These are phyloP conservation scores for Globisporangium emineosum DNA, from an alignment of 352 stramenopile genomes.

Conservation along the genomic window DNA sequence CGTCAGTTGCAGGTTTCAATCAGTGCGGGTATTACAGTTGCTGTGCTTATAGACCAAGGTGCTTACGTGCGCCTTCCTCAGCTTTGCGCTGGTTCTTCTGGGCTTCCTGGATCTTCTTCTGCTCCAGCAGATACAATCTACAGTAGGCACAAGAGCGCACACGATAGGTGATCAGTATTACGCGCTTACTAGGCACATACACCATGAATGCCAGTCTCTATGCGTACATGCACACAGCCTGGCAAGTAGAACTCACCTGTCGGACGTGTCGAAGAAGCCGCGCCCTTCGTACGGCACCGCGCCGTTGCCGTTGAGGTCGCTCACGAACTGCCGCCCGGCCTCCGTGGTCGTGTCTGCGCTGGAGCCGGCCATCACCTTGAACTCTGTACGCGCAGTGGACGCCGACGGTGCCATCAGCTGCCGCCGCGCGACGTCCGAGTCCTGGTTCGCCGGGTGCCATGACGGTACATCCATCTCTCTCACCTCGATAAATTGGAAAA, in stretches of 20 bases:
- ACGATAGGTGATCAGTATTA: neutral
- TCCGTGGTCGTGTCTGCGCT: conserved; percentile 61
- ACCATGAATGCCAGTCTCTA: neutral
- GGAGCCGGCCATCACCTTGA: conserved; percentile 63
- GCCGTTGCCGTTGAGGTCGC: conserved; percentile 36
- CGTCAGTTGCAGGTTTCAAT: too few relatives aligned
- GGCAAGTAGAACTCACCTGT: conserved; percentile 26
- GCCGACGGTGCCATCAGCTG: conserved; percentile 19
- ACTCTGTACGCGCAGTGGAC: conserved; percentile 47
- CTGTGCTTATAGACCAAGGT: too few relatives aligned
- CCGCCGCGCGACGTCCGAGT: conserved; percentile 34
- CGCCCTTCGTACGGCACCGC: conserved; percentile 33
- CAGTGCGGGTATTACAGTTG: too few relatives aligned
- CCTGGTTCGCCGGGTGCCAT: conserved; percentile 72
- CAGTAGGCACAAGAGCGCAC: neutral
- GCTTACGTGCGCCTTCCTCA: conserved; percentile 36
- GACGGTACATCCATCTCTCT: conserved; percentile 70
- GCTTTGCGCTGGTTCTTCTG: conserved; percentile 29
- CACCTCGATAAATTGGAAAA: neutral
- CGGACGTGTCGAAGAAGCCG: conserved; percentile 70
- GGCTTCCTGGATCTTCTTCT: conserved; percentile 47
- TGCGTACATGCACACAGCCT: neutral
- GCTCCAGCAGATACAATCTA: conserved; percentile 64
- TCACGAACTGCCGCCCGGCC: conserved; percentile 55
- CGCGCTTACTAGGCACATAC: neutral